Base-by-base conservation (phyloP, 208 protist genomes). In the Tritrichomonas musculus region DNA sequence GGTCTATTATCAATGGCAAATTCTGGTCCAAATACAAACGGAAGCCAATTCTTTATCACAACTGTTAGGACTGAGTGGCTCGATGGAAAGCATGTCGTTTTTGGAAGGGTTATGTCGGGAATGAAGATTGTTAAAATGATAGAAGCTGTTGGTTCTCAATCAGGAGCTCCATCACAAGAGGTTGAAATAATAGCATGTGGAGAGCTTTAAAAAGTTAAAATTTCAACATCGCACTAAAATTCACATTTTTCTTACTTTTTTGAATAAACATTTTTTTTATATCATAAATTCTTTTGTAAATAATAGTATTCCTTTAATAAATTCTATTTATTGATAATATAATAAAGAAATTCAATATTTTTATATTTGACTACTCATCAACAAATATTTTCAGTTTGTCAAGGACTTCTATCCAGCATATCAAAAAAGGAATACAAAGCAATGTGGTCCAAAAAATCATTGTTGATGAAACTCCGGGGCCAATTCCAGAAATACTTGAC, bases 1-100 rank as follows among this genome's bases (percentile, higher is more conserved):
- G 97, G 97, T 3, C 77, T 98, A 0, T 49, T 98, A 0, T 96
- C 93, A 64, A 98, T 98, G 97, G 97, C 97, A 44, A 98, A 98
- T 88, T 95, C 95, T 30, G 97, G 97, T 57, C 95, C 95, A 50
- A 96, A 97, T 93, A 97, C 97, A 57, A 98, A 97, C 93, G 96
- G 96, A 73, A 95, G 93, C 55, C 96, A 97, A 92, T 97, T 97
- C 92, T 97, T 97, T 73, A 96, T 96, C 64, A 96, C 95, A 39
- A 95, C 93, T 94, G 96, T 96, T 27, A 82, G 53, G n/a, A 96
- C 95, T 22, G 44, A 94, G 9, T 97, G 96, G 96, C 94, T 98
- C n/a, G 96, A 98, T 66, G 96, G 96, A 27, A 95, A 95, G 93
- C 97, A 98, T 93, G 94, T 96, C 41, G 97, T 98, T 49, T 97